Percentiles rank a stretch among this genome's conserved stretches.
phyloP scores from a whole-genome alignment of 345 rosid genomes.

The Capsella bursapastoris region DNA sequence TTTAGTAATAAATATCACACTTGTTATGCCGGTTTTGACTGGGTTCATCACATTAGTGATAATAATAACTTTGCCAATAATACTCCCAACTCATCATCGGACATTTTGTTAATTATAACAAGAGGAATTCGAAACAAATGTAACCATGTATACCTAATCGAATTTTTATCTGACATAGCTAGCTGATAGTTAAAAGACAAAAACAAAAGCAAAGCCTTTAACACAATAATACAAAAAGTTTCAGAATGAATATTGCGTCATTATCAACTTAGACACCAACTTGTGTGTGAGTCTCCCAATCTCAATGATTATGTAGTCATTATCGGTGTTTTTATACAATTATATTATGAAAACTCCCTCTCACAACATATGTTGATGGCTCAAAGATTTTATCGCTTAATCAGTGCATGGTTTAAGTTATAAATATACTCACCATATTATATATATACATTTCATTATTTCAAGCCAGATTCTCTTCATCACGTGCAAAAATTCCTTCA shows the following conservation, averaged over 20 bases:
- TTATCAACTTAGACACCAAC: constrained; percentile 23
- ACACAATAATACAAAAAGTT: neutral
- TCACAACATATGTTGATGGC: neutral
- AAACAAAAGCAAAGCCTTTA: neutral
- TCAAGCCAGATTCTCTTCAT: constrained; percentile 28
- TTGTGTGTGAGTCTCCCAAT: constrained; percentile 22
- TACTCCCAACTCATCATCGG: constrained; percentile 26
- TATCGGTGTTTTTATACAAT: constrained; percentile 19
- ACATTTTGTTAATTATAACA: neutral
- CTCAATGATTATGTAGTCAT: constrained; percentile 38
- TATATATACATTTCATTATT: neutral
- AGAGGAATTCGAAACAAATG: neutral
- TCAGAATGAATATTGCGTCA: constrained; percentile 33
- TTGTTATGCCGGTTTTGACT: constrained; percentile 28
- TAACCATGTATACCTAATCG: neutral
- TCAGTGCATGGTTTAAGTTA: neutral
- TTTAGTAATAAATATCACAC: constrained; percentile 18
- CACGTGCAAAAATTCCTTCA: constrained; percentile 32
- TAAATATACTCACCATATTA: neutral
- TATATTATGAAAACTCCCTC: constrained; percentile 26
- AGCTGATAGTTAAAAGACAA: constrained; percentile 7
- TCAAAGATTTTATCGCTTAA: neutral
- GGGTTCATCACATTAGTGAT: neutral
- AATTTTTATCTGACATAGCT: neutral
- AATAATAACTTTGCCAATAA: constrained; percentile 2